A percentile compares a stretch with the other conserved stretches of the same genome.
These are phyloP conservation scores for Picochlorum sp. DNA, from an alignment of 139 green algal genomes.

Conservation along the genomic window DNA sequence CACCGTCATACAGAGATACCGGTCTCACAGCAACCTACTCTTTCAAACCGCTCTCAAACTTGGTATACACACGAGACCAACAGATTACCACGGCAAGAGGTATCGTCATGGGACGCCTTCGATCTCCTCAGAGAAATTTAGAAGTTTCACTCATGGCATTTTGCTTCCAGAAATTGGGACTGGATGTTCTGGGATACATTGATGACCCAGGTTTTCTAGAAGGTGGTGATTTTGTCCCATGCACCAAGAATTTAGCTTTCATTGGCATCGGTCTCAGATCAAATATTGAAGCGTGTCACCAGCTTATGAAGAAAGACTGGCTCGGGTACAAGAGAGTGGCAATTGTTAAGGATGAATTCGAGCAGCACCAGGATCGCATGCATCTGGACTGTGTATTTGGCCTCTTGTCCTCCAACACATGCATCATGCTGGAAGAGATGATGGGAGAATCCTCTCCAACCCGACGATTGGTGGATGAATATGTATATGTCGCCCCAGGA, in stretches of 20 bases:
- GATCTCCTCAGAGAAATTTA: slow-evolving; percentile 65
- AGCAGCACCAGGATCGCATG: slow-evolving; percentile 91
- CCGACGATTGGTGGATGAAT: slow-evolving; percentile 53
- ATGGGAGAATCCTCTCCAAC: slow-evolving; percentile 63
- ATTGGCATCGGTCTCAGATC: slow-evolving; percentile 84
- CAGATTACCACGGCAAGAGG: slow-evolving; percentile 81
- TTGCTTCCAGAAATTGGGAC: slow-evolving; percentile 79
- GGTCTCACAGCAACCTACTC: slow-evolving; percentile 75
- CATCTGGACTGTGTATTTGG: slow-evolving; percentile 94
- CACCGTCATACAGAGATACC: slow-evolving; percentile 43
- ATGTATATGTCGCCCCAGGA: slow-evolving; percentile 4
- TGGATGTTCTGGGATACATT: slow-evolving; percentile 70
- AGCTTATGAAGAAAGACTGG: slow-evolving; percentile 86
- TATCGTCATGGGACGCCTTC: slow-evolving; percentile 82
- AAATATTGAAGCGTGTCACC: slow-evolving; percentile 71
- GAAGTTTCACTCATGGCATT: slow-evolving; percentile 86
- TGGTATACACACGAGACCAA: slow-evolving; percentile 93
- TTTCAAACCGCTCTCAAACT: slow-evolving; percentile 87
- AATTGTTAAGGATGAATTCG: slow-evolving; percentile 84
- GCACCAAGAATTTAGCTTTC: slow-evolving; percentile 59
- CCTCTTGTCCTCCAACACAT: slow-evolving; percentile 68
- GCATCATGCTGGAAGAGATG: slow-evolving; percentile 86
- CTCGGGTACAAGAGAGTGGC: slow-evolving; percentile 73
- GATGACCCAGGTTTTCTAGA: slow-evolving; percentile 73
- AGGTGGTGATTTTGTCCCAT: slow-evolving; percentile 90